Evolutionary conservation across 2,329 filamentous ascomycete genomes (phyloP), one percentile per base, ranked within the genome.

Genomic region (Cadophora sp.): DNA sequence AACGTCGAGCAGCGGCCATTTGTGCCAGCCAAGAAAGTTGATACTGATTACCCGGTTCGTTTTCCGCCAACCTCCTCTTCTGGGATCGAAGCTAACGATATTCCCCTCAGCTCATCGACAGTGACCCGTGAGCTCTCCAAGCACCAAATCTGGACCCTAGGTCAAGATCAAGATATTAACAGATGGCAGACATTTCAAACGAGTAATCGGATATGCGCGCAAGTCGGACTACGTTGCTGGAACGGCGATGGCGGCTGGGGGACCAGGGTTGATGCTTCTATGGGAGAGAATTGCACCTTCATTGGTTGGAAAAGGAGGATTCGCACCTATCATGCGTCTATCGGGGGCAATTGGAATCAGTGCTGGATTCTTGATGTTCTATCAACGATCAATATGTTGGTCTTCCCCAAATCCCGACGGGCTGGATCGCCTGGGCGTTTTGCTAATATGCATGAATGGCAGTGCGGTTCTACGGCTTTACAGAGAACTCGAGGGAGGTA

Each of bases 391-490:
- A 62, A 87, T 86, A 80, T 84, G 94, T 97, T 90, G 78, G 92
- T 87, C 33, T n/a, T 11, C 41, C 53, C 30, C 13, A 27, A 1
- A 20, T 20, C 14, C 9, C 8, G 18, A 9, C 39, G n/a, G 30
- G 43, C 41, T n/a, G 36, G 36, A 39, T 33, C 33, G 30, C 20
- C 24, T 20, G 14, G n/a, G n/a, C 11, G 1, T 22, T 36, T 62
- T 51, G 3, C 59, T 62, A 56, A 33, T 36, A 11, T 13, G 22
- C 13, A 20, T 65, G 20, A 62, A 62, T 50, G 18, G 6, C 16
- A 97, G 94, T 95, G 76, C 92, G 96, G 72, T 98, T 99, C 83
- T 98, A 97, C 82, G 96, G 96, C 75, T 93, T 94, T 81, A 90
- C 87, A 58, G 96, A 99, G 81, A 99, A 99, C 82, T 83, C 90